These are phyloP conservation scores for Stramenopiles sp. DNA, from an alignment of 352 stramenopile genomes.

Conservation along the genomic window DNA sequence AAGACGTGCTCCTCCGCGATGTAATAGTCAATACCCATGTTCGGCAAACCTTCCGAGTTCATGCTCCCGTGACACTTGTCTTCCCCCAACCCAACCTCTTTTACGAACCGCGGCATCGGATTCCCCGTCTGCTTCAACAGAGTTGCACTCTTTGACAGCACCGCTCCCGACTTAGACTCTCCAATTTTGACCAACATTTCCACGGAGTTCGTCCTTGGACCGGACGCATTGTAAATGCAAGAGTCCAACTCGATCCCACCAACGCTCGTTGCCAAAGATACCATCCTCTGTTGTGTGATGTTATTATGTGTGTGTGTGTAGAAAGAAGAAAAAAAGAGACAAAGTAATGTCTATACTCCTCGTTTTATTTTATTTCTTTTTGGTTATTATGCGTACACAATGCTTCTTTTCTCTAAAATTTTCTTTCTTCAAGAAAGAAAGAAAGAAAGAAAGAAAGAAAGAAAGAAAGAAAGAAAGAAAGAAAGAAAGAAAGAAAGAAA, in stretches of 20 bases:
- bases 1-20: constrained; percentile 21
- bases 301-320: too few species aligned
- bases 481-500: too few species aligned
- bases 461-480: too few species aligned
- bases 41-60: constrained; percentile 49
- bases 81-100: constrained; percentile 29
- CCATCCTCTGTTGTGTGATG: too few species aligned
- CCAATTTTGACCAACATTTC: constrained; percentile 37
- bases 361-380: too few species aligned
- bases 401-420: too few species aligned
- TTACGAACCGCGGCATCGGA: constrained; percentile 28
- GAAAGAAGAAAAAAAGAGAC: too few species aligned
- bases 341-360: too few species aligned
- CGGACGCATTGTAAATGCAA: constrained; percentile 48
- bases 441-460: too few species aligned
- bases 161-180: constrained; percentile 28
- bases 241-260: constrained; percentile 29
- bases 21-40: constrained; percentile 53
- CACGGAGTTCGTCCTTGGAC: constrained; percentile 35
- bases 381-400: too few species aligned
- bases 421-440: too few species aligned
- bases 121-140: constrained; percentile 36
- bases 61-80: constrained; percentile 31
- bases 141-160: constrained; percentile 43
- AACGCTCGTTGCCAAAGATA: constrained; percentile 29